Conservation (phyloP, 2,329 filamentous ascomycete species). For the Fusarium sp. region DNA sequence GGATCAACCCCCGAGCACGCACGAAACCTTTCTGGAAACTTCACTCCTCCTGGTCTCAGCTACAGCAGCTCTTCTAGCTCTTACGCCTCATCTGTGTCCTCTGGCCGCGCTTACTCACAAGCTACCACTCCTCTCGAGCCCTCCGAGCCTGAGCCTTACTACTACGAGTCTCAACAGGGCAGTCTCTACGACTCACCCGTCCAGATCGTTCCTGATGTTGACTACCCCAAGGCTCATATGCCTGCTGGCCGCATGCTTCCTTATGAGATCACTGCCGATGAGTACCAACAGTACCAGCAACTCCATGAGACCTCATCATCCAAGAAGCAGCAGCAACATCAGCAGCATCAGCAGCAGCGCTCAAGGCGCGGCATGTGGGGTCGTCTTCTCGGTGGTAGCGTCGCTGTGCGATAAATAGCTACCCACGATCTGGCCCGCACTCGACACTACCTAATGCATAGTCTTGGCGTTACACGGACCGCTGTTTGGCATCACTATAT, state of each 20-base stretch:
- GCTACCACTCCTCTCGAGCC: constrained; percentile 63
- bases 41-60: constrained; percentile 59
- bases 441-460: constrained; percentile 35
- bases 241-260: constrained; percentile 56
- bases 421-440: neutral
- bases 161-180: constrained; percentile 50
- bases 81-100: constrained; percentile 60
- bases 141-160: constrained; percentile 55
- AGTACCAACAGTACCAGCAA: constrained; percentile 56
- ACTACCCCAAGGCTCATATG: constrained; percentile 51
- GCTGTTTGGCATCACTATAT: constrained; percentile 35
- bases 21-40: constrained; percentile 50
- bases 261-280: constrained; percentile 65
- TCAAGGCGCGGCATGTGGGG: constrained; percentile 60
- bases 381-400: constrained; percentile 61
- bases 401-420: constrained; percentile 51
- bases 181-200: constrained; percentile 63
- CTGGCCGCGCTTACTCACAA: constrained; percentile 60
- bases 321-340: constrained; percentile 61
- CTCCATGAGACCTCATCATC: constrained; percentile 57
- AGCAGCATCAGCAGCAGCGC: constrained; percentile 51
- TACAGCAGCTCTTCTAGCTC: constrained; percentile 62
- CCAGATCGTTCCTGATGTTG: constrained; percentile 55
- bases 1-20: constrained; percentile 54
- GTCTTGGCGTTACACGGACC: constrained; percentile 36